Evolutionary conservation across 2,329 filamentous ascomycete genomes (phyloP).

Genomic region (Pezicula carpinea): DNA sequence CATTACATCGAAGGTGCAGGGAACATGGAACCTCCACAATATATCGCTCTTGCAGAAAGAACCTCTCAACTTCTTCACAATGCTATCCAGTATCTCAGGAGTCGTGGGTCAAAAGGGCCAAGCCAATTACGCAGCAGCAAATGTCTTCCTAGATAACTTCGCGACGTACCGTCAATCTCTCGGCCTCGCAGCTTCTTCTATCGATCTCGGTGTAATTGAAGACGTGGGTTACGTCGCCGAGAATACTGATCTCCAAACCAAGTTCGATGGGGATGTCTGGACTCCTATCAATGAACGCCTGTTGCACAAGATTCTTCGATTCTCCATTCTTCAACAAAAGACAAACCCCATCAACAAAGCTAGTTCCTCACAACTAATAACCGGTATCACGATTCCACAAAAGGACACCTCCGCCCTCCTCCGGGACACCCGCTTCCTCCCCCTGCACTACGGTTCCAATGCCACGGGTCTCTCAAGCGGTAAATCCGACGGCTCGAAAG

Average conservation of each 20-base stretch:
- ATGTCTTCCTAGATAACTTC: slow-evolving; percentile 42
- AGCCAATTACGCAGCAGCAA: slow-evolving; percentile 46
- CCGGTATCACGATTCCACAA: slow-evolving; percentile 22
- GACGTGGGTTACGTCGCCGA: slow-evolving; percentile 27
- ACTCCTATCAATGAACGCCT: slow-evolving; percentile 25
- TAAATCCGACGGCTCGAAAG: slow-evolving; percentile 18
- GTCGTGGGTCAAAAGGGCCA: slow-evolving; percentile 31
- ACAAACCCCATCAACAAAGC: slow-evolving; percentile 8
- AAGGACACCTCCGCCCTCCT: slow-evolving; percentile 19
- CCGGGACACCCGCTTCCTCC: slow-evolving; percentile 22
- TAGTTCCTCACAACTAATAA: slow-evolving; percentile 24
- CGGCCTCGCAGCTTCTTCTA: slow-evolving; percentile 38
- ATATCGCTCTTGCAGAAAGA: slow-evolving; percentile 9
- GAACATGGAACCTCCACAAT: slow-evolving; percentile 19
- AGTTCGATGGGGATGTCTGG: slow-evolving; percentile 17
- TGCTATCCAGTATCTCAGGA: slow-evolving; percentile 32
- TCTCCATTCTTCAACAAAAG: slow-evolving; percentile 26
- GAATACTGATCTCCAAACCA: slow-evolving; percentile 3
- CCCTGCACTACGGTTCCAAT: neutral
- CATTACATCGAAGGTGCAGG: slow-evolving; percentile 9
- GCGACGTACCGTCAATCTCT: slow-evolving; percentile 32
- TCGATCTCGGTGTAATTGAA: slow-evolving; percentile 49
- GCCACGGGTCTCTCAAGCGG: slow-evolving; percentile 3
- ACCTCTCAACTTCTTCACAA: slow-evolving; percentile 36
- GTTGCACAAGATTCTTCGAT: slow-evolving; percentile 25